Evolutionary conservation across 2,329 filamentous ascomycete genomes (phyloP).

Genomic region (Aspergillus spinulosporus): DNA sequence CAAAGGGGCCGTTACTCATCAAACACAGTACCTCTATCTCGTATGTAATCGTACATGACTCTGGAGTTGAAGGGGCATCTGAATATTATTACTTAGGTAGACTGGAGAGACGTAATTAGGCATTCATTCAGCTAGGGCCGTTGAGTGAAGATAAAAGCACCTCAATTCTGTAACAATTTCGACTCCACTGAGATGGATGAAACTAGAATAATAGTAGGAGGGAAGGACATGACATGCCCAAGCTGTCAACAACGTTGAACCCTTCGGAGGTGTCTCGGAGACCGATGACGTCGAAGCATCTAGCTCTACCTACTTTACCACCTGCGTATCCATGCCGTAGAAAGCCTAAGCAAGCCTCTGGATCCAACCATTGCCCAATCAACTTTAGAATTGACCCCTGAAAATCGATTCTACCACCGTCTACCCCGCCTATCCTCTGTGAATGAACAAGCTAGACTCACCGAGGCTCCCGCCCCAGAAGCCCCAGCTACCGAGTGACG

Average conservation of each 20-base stretch:
- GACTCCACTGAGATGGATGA: conserved; percentile 1
- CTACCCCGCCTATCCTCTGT: conserved; percentile 1
- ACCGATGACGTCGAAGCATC: conserved; percentile 25
- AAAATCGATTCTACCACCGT: background rate
- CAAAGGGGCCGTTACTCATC: background rate
- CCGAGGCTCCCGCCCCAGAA: background rate
- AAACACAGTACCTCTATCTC: background rate
- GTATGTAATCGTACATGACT: conserved; percentile 17
- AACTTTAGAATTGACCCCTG: background rate
- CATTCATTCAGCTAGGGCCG: background rate
- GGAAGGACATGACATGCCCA: conserved; percentile 5
- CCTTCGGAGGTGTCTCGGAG: conserved; percentile 7
- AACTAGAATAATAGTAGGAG: background rate
- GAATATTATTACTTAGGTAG: conserved; percentile 9
- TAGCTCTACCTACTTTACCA: background rate
- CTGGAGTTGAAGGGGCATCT: conserved; percentile 7
- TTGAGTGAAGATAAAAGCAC: conserved; percentile 11
- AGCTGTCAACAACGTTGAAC: conserved; percentile 6
- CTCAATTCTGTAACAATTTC: conserved; percentile 7
- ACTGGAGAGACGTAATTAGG: conserved; percentile 20
- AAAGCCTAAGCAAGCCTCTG: background rate
- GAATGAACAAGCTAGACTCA: conserved; percentile 2
- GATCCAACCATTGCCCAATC: conserved; percentile 1
- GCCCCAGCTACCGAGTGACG: conserved; percentile 20
- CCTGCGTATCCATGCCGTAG: background rate